Conservation (phyloP, 2,329 filamentous ascomycete genomes). For the Pseudogymnoascus pannorum region DNA sequence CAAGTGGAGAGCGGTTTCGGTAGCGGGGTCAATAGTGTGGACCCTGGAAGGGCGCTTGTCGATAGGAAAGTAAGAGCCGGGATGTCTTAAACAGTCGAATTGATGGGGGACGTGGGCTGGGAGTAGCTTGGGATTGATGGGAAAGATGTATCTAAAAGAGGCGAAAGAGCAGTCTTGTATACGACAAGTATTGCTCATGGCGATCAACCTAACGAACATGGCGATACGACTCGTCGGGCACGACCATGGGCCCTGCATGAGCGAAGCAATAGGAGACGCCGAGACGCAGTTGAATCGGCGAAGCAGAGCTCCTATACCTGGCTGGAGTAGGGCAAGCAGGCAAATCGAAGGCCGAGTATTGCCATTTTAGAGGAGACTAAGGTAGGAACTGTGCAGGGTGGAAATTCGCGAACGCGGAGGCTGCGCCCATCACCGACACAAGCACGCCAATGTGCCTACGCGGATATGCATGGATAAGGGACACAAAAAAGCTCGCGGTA, state of each 20-base stretch:
- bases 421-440: slow-evolving; percentile 3
- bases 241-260: neutral
- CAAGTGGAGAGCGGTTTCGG: slow-evolving; percentile 4
- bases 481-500: neutral
- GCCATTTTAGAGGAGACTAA: slow-evolving; percentile 2
- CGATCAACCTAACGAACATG: neutral
- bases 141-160: neutral
- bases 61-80: neutral
- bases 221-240: slow-evolving; percentile 8
- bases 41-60: slow-evolving; percentile 7
- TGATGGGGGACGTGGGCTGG: slow-evolving; percentile 6
- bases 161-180: slow-evolving; percentile 9
- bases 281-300: slow-evolving; percentile 5
- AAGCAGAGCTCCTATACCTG: slow-evolving; percentile 1
- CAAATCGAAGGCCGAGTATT: slow-evolving; percentile 2
- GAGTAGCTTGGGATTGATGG: neutral
- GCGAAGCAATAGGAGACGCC: slow-evolving; percentile 9
- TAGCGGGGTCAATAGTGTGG: slow-evolving; percentile 5
- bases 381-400: slow-evolving; percentile 7
- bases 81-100: neutral
- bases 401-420: neutral
- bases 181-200: neutral
- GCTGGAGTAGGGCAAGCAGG: neutral
- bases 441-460: neutral
- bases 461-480: neutral